Evolutionary conservation across 176 grass and related monocot species (phyloP), one percentile per base, ranked within the genome.

Genomic region (Thalia dealbata): DNA sequence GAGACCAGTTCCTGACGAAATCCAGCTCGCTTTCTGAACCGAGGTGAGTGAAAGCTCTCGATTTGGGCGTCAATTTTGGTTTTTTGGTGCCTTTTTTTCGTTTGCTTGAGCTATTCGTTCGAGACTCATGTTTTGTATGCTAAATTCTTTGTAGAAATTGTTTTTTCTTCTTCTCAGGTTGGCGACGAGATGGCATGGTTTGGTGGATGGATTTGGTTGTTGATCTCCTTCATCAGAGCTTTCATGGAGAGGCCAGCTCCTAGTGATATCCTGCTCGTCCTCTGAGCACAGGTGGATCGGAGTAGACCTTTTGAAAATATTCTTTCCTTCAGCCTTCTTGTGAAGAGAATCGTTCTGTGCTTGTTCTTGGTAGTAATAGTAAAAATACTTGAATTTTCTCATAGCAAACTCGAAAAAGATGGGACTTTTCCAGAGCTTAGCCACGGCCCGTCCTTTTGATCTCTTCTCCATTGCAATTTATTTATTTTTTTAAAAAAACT

Each of bases 131-230:
- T 48, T 48, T 48, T 48, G 45, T 13, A 7, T 9, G 6, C 3
- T 48, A 48, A 44, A 8, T 48, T 48, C 0, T 48, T 8, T 13
- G 11, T 10, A 48, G 11, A 48, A 48, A 48, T 48, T 8, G 45
- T 2, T 7, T 9, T 9, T 48, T 48, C 4, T 38, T 38, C 32
- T 9, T 8, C 10, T 48, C 11, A 48, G 45, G 11, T 48, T 48
- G 6, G 45, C 11, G 45, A 48, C 6, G 65, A 68, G 65, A 68
- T 68, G 65, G 65, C 65, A 0, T 35, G 65, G 43, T 68, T 68
- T 68, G 65, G 32, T 44, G 65, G 65, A 68, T 44, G 65, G 65
- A 68, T 68, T 68, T 29, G 26, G 65, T 68, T 68, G 32, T n/a
- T 68, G 35, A 22, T 42, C 65, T 68, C 21, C 8, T 68, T 68